phyloP scores from a whole-genome alignment of 768 basidiomycete species.

The Polyporus arcularius region DNA sequence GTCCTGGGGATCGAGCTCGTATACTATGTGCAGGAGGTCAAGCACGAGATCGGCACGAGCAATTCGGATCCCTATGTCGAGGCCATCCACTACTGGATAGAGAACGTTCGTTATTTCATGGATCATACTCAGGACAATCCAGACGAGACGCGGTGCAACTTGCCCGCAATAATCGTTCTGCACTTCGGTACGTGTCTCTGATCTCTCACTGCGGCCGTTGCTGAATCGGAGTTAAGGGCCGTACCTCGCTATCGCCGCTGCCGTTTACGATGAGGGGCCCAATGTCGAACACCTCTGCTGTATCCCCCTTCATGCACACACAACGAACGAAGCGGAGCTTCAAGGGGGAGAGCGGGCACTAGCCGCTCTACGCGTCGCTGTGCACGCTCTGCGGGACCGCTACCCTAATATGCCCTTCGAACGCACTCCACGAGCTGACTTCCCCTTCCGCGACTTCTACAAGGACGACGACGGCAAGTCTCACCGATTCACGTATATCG shows the following conservation, averaged over 20 bases:
- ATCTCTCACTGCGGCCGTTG: neutral
- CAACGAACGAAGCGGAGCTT: neutral
- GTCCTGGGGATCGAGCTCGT: neutral
- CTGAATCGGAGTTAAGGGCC: neutral
- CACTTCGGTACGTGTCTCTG: neutral
- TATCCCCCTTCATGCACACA: neutral
- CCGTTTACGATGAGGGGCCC: neutral
- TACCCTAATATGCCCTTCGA: neutral
- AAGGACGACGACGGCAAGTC: neutral
- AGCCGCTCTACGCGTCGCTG: conserved; percentile 2
- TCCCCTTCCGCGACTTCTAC: conserved; percentile 5
- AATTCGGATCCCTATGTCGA: neutral
- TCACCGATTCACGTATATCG: neutral
- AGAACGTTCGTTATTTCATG: neutral
- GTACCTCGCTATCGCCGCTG: conserved; percentile 1
- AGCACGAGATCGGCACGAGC: neutral
- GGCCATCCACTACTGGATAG: neutral
- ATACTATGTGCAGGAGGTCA: neutral
- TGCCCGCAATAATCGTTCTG: neutral
- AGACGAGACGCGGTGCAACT: neutral
- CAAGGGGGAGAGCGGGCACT: neutral
- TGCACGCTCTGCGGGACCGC: neutral
- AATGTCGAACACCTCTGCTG: conserved; percentile 1
- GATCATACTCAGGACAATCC: neutral
- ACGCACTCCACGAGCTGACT: neutral